phyloP scores from a whole-genome alignment of 805 yeast genomes.

The Priceomyces medius region DNA sequence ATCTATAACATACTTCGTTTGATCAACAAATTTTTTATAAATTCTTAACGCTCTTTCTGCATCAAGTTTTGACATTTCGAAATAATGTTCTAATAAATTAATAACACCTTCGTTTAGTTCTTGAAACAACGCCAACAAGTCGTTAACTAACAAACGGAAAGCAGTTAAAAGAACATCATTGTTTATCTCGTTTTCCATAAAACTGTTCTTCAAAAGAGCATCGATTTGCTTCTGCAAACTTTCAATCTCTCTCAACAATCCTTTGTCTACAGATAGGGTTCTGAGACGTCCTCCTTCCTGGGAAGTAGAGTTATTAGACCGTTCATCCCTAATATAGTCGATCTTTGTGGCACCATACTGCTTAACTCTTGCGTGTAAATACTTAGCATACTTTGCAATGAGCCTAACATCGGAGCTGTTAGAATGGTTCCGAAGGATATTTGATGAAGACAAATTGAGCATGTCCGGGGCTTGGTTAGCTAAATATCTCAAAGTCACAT shows the following conservation, averaged over 20 bases:
- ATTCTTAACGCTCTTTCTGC: conserved; percentile 85
- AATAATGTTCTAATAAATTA: conserved; percentile 88
- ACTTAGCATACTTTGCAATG: conserved; percentile 66
- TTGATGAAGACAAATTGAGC: conserved; percentile 44
- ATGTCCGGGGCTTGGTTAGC: conserved; percentile 47
- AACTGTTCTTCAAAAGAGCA: conserved; percentile 69
- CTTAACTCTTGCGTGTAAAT: conserved; percentile 63
- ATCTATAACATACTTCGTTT: conserved; percentile 83
- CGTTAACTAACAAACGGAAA: conserved; percentile 87
- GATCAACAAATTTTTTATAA: conserved; percentile 79
- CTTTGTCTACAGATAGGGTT: conserved; percentile 66
- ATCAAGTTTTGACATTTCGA: conserved; percentile 83
- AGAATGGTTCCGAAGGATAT: conserved; percentile 37
- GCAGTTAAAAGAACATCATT: conserved; percentile 83
- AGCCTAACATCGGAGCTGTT: conserved; percentile 50
- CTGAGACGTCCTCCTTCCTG: conserved; percentile 62
- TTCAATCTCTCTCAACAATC: conserved; percentile 80
- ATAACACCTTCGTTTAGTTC: conserved; percentile 94
- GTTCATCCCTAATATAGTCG: conserved; percentile 78
- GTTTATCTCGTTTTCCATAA: conserved; percentile 74
- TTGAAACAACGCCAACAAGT: conserved; percentile 81
- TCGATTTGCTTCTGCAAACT: conserved; percentile 81
- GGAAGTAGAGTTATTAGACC: conserved; percentile 43
- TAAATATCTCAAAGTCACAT: conserved; percentile 66
- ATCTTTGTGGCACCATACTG: conserved; percentile 63